Evolutionary conservation across 179 eudicot genomes (phyloP).

Genomic region (Heliamphora pulchella): DNA sequence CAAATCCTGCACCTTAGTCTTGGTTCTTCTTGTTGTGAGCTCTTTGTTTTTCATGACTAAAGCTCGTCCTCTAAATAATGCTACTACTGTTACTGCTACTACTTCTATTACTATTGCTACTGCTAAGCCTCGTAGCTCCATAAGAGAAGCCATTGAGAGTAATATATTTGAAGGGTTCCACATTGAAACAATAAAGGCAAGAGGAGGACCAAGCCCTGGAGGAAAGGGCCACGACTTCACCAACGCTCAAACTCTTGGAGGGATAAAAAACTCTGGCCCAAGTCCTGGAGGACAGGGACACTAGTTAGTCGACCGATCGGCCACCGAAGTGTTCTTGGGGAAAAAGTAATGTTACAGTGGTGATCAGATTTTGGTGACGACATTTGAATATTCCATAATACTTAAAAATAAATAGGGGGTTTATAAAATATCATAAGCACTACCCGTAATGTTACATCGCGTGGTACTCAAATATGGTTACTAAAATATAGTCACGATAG

Average conservation of each 20-base stretch:
- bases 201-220: not conserved
- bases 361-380: too few relatives aligned
- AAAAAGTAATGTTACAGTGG: too few relatives aligned
- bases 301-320: not conserved
- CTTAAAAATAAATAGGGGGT: too few relatives aligned
- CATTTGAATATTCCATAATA: too few relatives aligned
- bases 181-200: slow-evolving; percentile 3
- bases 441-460: too few relatives aligned
- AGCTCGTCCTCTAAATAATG: slow-evolving; percentile 14
- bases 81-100: too few relatives aligned
- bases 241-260: not conserved
- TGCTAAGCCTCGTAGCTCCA: not conserved
- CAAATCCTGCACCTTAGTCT: not conserved
- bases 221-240: not conserved
- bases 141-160: not conserved
- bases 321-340: too few relatives aligned
- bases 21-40: not conserved
- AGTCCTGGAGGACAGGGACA: not conserved
- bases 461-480: too few relatives aligned
- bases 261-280: not conserved
- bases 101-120: not conserved
- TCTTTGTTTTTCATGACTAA: not conserved
- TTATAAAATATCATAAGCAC: too few relatives aligned
- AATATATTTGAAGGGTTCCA: slow-evolving; percentile 7
- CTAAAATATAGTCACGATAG: too few relatives aligned